Evolutionary conservation across 2,329 filamentous ascomycete genomes (phyloP).

Genomic region (Colletotrichum sp.): DNA sequence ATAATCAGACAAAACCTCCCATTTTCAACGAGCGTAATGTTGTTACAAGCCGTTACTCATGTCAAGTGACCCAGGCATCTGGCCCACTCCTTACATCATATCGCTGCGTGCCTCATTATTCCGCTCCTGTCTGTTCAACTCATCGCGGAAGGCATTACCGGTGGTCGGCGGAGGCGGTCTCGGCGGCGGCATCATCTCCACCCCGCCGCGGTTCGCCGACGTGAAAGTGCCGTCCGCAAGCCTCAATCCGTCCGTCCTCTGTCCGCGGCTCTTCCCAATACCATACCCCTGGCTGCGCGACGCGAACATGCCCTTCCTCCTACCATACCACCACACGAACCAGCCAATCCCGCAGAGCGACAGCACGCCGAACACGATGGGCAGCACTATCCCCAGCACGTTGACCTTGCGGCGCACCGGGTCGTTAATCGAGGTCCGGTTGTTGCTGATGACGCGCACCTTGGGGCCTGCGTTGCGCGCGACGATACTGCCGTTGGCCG

Average conservation of each 20-base stretch:
- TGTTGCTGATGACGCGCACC: slow-evolving; percentile 8
- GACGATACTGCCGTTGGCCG: slow-evolving; percentile 1
- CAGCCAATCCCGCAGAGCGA: slow-evolving; percentile 1
- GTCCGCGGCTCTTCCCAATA: slow-evolving; percentile 13
- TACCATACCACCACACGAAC: slow-evolving; percentile 19
- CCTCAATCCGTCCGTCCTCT: slow-evolving; percentile 6
- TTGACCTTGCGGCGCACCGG: not conserved
- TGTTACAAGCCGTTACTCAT: not conserved
- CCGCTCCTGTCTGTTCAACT: slow-evolving; percentile 17
- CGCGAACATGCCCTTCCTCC: slow-evolving; percentile 10
- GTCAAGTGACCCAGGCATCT: not conserved
- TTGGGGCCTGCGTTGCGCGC: slow-evolving; percentile 11
- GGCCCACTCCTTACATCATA: not conserved
- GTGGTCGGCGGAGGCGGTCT: not conserved
- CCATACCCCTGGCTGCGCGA: slow-evolving; percentile 18
- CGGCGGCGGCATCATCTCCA: slow-evolving; percentile 19
- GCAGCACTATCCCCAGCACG: slow-evolving; percentile 13
- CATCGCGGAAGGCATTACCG: slow-evolving; percentile 16
- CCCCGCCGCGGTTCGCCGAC: slow-evolving; percentile 10
- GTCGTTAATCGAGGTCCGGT: not conserved
- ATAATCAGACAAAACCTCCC: not conserved
- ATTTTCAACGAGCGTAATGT: not conserved
- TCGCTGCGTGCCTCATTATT: not conserved
- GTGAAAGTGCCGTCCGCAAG: slow-evolving; percentile 9
- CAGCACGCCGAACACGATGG: slow-evolving; percentile 15